phyloP scores from a whole-genome alignment of 306 rosid genomes.

The Sindora glabra region DNA sequence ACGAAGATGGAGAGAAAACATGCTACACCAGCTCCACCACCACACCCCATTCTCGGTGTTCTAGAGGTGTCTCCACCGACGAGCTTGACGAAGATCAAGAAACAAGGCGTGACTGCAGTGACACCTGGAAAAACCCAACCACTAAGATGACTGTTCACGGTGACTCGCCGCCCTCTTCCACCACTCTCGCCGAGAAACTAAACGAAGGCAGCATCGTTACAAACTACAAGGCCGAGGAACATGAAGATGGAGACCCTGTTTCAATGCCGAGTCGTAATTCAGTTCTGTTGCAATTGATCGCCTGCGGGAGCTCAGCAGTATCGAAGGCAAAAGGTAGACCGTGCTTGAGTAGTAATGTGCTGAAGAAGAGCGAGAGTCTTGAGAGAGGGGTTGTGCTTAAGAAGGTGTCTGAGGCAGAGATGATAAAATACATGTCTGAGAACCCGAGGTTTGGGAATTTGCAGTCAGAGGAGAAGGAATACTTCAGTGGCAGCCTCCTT shows the following conservation, averaged over 20 bases:
- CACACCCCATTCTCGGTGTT: constrained; percentile 71
- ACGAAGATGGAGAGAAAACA: constrained; percentile 51
- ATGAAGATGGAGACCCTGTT: constrained; percentile 4
- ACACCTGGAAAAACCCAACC: too few species aligned
- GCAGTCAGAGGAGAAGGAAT: constrained; percentile 73
- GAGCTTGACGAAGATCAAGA: too few species aligned
- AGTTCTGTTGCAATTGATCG: constrained; percentile 64
- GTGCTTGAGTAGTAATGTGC: constrained; percentile 24
- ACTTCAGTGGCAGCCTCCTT: constrained; percentile 76
- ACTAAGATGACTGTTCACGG: too few species aligned
- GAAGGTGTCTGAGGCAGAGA: constrained; percentile 34
- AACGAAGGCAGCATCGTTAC: too few species aligned
- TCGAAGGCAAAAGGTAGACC: constrained; percentile 29
- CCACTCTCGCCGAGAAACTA: too few species aligned
- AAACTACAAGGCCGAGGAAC: not conserved
- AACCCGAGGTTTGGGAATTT: constrained; percentile 76
- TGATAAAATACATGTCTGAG: constrained; percentile 53
- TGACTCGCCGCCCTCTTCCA: too few species aligned
- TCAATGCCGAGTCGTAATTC: constrained; percentile 43
- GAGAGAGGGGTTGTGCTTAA: too few species aligned
- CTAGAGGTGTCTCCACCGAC: constrained; percentile 70
- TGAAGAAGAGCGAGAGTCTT: constrained; percentile 18
- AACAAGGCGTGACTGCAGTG: too few species aligned
- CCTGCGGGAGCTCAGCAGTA: constrained; percentile 64
- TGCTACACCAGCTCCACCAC: constrained; percentile 60